Evolutionary conservation across 1,139 yeast genomes (phyloP), one percentile per base, ranked within the genome.

Genomic region (Kurtzmaniella quercitrusa): DNA sequence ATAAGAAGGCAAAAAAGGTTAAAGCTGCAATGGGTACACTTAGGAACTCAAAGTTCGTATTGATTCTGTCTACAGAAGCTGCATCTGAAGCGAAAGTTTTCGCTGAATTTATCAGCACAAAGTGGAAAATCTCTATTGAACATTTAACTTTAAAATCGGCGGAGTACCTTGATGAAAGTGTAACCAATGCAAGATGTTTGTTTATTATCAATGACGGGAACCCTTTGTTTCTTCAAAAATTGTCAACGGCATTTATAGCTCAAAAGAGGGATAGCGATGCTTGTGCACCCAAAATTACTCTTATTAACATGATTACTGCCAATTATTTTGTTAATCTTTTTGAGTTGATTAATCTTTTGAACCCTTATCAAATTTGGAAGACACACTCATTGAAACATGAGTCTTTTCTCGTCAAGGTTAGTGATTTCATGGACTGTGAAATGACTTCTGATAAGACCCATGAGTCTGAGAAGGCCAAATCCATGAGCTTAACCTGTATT

Each of bases 131-230:
- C 9, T 18, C 17, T 7, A 28, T 17, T 9, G 33, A 30, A 17
- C 17, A 6, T 5, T 8, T 28, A 3, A 18, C 17, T 28, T 28
- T 38, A 16, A 28, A 26, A 11, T 18, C 34, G 2, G 16, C 21
- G 4, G 34, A 23, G n/a, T 49, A 52, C 40, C 51, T 45, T 26
- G 46, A 47, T 15, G 23, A 43, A 11, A 39, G 51, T 6, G 48
- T 63, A 12, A 45, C 45, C 19, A 48, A 50, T 12, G 59, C 70
- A 1, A 59, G 67, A 42, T 52, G 67, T 43, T 49, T 71, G 12
- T 66, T 71, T 42, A 50, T 68, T 4, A 56, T 70, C n/a, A 71
- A 71, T 50, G 75, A 71, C 47, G 76, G 76, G 4, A 64, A 72
- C 4, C 46, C 48, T 11, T 49, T 51, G 3, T 57, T 68, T 40